Conservation (phyloP, 257 asterid genomes). For the Gynochthodes officinalis region DNA sequence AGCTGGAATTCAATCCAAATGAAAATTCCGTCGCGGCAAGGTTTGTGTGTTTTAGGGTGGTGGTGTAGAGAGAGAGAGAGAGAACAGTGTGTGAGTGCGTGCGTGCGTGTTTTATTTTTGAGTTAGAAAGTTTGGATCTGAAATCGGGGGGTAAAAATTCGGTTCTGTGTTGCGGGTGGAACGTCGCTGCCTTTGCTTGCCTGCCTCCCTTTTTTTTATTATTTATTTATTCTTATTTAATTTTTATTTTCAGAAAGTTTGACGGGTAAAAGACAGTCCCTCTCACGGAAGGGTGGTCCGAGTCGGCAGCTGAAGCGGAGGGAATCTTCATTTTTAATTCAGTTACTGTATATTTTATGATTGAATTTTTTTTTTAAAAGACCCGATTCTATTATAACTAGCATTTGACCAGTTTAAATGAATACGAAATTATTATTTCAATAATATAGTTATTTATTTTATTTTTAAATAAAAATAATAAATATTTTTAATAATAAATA, state of each 20-base stretch:
- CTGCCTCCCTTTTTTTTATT: neutral
- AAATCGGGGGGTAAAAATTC: conserved; percentile 11
- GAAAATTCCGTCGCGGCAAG: conserved; percentile 4
- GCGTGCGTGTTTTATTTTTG: neutral
- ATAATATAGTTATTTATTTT: too few relatives aligned
- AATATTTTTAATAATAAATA: too few relatives aligned
- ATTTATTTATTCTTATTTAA: neutral
- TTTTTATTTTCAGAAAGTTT: neutral
- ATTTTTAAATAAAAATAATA: too few relatives aligned
- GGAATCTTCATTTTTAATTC: too few relatives aligned
- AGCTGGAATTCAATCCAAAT: conserved; percentile 1
- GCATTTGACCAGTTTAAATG: too few relatives aligned
- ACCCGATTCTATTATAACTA: too few relatives aligned
- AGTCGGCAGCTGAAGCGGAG: too few relatives aligned
- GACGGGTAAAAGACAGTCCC: neutral
- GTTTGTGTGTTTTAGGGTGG: neutral
- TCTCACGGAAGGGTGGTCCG: too few relatives aligned
- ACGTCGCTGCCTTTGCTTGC: conserved; percentile 26
- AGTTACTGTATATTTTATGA: too few relatives aligned
- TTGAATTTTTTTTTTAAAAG: too few relatives aligned
- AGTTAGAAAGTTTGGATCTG: conserved; percentile 17
- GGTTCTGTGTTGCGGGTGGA: conserved; percentile 12
- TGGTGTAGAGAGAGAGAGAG: neutral
- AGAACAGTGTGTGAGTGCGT: neutral
- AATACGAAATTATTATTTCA: too few relatives aligned